phyloP scores from a whole-genome alignment of 306 rosid genomes.

The Lathyrus oleraceus region DNA sequence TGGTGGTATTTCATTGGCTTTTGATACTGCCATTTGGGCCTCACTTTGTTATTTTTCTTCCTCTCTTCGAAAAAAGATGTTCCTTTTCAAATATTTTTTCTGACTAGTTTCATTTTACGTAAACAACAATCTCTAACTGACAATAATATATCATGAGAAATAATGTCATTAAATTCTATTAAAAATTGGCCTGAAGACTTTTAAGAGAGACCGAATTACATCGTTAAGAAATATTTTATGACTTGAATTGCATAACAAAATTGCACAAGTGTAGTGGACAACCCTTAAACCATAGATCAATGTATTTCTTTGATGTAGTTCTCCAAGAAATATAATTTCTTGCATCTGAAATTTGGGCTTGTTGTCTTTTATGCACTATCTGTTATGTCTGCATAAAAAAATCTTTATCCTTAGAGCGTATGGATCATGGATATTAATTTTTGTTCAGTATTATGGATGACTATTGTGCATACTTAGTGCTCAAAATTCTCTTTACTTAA shows the following conservation, averaged over 20 bases:
- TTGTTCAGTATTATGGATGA: conserved; percentile 3
- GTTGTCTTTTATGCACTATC: not conserved
- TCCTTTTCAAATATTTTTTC: not conserved
- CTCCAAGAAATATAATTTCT: not conserved
- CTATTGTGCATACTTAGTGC: not conserved
- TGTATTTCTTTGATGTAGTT: not conserved
- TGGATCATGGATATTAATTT: not conserved
- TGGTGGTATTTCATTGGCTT: not conserved
- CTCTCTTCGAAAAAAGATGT: not conserved
- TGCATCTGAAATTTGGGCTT: not conserved
- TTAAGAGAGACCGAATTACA: not conserved
- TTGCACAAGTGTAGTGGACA: not conserved
- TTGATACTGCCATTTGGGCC: not conserved
- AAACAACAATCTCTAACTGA: not conserved
- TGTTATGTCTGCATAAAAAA: not conserved
- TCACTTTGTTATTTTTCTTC: not conserved
- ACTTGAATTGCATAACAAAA: not conserved
- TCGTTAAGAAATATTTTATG: not conserved
- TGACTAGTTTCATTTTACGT: not conserved
- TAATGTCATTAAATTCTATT: not conserved
- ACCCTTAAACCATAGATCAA: not conserved
- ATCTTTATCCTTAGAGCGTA: not conserved
- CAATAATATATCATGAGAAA: not conserved
- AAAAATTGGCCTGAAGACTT: not conserved
- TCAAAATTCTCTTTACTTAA: not conserved